Conservation (phyloP, 306 rosid species). For the Sophora flavescens region DNA sequence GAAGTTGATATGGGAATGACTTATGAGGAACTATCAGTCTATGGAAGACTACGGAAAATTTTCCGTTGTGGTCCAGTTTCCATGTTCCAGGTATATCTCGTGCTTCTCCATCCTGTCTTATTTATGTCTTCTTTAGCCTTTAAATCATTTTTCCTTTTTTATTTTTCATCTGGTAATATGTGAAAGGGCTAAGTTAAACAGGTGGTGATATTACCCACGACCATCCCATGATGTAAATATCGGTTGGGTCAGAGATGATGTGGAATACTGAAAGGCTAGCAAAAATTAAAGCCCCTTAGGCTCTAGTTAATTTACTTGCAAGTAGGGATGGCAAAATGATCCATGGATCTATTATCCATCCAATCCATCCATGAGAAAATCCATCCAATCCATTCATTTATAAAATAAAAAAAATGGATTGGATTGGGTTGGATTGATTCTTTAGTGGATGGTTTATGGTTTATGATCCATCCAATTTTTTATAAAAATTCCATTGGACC, state of each 20-base stretch:
- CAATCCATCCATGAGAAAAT: no score
- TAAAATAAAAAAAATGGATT: no score
- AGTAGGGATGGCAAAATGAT: no score
- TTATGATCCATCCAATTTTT: no score
- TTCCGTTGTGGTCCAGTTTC: conserved; percentile 94
- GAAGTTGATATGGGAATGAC: conserved; percentile 99
- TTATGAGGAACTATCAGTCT: conserved; percentile 90
- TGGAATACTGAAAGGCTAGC: not conserved
- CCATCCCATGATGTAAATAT: conserved; percentile 2
- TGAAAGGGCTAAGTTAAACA: not conserved
- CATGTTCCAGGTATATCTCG: conserved; percentile 80
- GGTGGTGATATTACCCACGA: not conserved
- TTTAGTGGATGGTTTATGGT: no score
- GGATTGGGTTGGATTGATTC: no score
- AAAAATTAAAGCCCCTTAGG: conserved; percentile 17
- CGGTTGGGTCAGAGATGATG: conserved; percentile 1
- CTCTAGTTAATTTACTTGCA: not conserved
- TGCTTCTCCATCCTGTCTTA: conserved; percentile 11
- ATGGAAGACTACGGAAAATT: conserved; percentile 89
- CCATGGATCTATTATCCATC: no score
- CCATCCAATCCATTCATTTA: no score
- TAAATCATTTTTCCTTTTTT: no score
- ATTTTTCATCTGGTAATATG: no score
- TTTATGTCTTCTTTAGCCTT: no score
- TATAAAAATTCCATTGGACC: no score